Conservation (phyloP, 306 rosid genomes). For the Calophaca sinica region DNA sequence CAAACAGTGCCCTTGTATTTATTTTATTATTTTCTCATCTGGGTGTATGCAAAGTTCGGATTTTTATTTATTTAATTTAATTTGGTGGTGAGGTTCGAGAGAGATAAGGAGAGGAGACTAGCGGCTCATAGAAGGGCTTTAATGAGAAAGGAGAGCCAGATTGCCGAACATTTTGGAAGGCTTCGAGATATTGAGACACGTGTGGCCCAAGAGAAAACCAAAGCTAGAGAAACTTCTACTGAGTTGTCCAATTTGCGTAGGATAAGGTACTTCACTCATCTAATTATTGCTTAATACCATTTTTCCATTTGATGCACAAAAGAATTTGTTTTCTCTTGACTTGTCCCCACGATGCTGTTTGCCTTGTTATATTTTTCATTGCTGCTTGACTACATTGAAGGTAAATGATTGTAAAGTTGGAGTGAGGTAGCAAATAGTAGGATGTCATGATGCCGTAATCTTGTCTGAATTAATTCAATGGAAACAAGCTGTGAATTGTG, state of each 20-base stretch:
- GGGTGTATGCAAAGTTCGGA: too few relatives aligned
- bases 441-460: too few relatives aligned
- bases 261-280: slow-evolving; percentile 55
- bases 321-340: too few relatives aligned
- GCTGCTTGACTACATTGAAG: too few relatives aligned
- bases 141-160: slow-evolving; percentile 76
- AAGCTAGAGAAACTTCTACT: slow-evolving; percentile 42
- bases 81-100: slow-evolving; percentile 62
- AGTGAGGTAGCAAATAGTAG: too few relatives aligned
- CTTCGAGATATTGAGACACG: slow-evolving; percentile 52
- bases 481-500: too few relatives aligned
- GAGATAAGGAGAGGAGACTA: slow-evolving; percentile 61
- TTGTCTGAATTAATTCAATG: too few relatives aligned
- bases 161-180: slow-evolving; percentile 65
- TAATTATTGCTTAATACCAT: neutral
- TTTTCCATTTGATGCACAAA: neutral
- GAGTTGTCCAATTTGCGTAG: slow-evolving; percentile 66
- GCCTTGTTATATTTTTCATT: too few relatives aligned
- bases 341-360: too few relatives aligned
- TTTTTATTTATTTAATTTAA: neutral
- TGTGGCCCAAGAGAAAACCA: slow-evolving; percentile 51
- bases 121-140: slow-evolving; percentile 65
- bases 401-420: too few relatives aligned
- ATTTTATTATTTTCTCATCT: too few relatives aligned
- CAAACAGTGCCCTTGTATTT: too few relatives aligned